Conservation (phyloP, 495 filamentous ascomycete species). For the Lasiosphaeriaceae sp. region DNA sequence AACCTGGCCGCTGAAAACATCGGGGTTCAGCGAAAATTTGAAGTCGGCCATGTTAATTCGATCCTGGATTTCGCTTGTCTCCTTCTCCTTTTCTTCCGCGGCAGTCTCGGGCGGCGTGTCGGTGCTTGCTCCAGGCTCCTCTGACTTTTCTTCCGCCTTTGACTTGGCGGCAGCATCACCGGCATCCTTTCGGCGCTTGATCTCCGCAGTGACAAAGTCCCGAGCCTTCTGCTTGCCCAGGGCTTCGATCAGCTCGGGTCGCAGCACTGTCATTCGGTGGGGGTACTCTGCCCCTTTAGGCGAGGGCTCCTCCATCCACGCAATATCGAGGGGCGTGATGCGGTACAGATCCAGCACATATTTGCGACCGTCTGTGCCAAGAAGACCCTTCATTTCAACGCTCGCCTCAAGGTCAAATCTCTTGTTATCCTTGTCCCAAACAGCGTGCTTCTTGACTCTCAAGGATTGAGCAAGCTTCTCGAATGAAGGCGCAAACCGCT, state of each 20-base stretch:
- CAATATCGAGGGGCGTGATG: slow-evolving; percentile 85
- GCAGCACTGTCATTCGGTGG: slow-evolving; percentile 89
- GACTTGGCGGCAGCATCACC: slow-evolving; percentile 17
- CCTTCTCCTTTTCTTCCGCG: slow-evolving; percentile 22
- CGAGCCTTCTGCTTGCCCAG: slow-evolving; percentile 81
- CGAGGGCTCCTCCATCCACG: slow-evolving; percentile 72
- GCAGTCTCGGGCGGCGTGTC: slow-evolving; percentile 18
- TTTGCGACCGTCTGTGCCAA: slow-evolving; percentile 95
- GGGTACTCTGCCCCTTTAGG: slow-evolving; percentile 64
- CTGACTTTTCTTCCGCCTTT: slow-evolving; percentile 30
- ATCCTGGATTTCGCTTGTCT: slow-evolving; percentile 27
- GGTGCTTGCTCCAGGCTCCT: slow-evolving; percentile 26
- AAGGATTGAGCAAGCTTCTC: slow-evolving; percentile 84
- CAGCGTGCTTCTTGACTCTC: slow-evolving; percentile 87
- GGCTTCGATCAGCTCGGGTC: slow-evolving; percentile 82
- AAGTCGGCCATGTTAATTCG: slow-evolving; percentile 49
- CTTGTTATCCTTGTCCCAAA: slow-evolving; percentile 95
- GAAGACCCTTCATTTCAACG: slow-evolving; percentile 94
- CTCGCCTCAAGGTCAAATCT: slow-evolving; percentile 90
- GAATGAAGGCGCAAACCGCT: slow-evolving; percentile 79
- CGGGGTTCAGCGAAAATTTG: slow-evolving; percentile 85
- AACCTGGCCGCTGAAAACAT: slow-evolving; percentile 87
- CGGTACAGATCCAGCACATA: slow-evolving; percentile 97
- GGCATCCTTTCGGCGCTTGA: slow-evolving; percentile 40
- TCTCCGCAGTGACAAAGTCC: slow-evolving; percentile 74